Base-by-base conservation (phyloP, 805 yeast species). In the Suhomyces emberorum region DNA sequence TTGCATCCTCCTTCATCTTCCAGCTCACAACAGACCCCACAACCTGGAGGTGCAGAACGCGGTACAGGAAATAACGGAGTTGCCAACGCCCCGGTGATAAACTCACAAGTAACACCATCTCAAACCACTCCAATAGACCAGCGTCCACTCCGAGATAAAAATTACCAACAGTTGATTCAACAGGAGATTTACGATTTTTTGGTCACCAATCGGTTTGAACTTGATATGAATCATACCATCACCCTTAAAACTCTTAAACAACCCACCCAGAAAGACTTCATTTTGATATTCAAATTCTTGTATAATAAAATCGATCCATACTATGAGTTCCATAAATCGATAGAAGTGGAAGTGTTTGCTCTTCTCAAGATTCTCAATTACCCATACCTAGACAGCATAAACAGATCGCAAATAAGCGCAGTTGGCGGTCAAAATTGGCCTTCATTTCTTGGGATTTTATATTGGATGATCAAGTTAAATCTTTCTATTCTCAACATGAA, bases 361-460 rank as follows among this genome's bases (percentile, higher is more conserved):
- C 61, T 86, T 14, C 62, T 88, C 48, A 81, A 77, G 52, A 70
- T 69, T 24, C 56, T 88, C 42, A 76, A 76, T 32, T 88, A 88
- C 50, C 96, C 97, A 1, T 87, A 82, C 55, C 58, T 87, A 39
- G 95, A 84, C 27, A 68, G 85, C 0, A 79, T 89, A 26, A 85
- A 83, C 57, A 81, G 88, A 51, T 82, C 93, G 1, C 95, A 87
- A 54, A 81, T 88, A 25, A 78, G 88, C 25, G 96, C 96, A 0
- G 96, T 87, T 9, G 96, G 96, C 4, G 95, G 95, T 2, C 79
- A 83, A 32, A 80, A 79, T 46, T 88, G 96, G 96, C 88, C 86
- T 9, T 73, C 74, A 6, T 85, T 87, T 46, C 57, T 88, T 28
- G 95, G 93, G 1, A 77, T 89, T 74, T 62, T 88, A 15, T 80